phyloP scores from a whole-genome alignment of 352 stramenopile species.

The Phytopythium helicoides region DNA sequence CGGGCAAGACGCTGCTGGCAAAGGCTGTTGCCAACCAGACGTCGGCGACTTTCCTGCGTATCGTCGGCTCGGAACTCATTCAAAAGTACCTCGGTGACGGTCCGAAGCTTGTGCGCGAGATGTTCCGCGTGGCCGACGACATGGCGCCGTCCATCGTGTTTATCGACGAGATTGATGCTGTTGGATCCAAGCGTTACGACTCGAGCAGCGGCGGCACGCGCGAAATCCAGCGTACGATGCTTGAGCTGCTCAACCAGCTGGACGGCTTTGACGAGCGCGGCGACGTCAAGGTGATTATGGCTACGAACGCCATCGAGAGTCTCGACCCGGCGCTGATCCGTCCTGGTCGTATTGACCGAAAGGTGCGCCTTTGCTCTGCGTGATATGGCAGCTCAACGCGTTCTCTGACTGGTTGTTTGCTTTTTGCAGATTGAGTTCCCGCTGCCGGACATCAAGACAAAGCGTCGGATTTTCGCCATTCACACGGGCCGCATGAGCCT shows the following conservation, averaged over 20 bases:
- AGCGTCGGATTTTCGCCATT: constrained; percentile 99
- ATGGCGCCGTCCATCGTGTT: constrained; percentile 99
- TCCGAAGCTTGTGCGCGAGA: constrained; percentile 99
- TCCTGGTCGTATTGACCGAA: constrained; percentile 99
- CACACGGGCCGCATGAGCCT: constrained; percentile 99
- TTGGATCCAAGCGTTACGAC: constrained; percentile 99
- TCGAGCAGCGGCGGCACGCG: constrained; percentile 96
- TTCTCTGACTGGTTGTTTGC: constrained; percentile 10
- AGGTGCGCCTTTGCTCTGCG: constrained; percentile 57
- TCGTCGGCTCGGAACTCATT: constrained; percentile 99
- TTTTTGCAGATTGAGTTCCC: constrained; percentile 98
- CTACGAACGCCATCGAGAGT: constrained; percentile 99
- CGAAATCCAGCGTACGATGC: constrained; percentile 99
- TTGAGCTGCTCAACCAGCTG: constrained; percentile 99
- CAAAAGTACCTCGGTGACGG: constrained; percentile 99
- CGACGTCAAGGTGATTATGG: constrained; percentile 99
- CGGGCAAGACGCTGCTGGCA: constrained; percentile 99
- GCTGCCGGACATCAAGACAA: constrained; percentile 99
- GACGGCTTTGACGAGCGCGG: constrained; percentile 99
- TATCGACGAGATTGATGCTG: constrained; percentile 99
- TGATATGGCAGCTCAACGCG: background rate
- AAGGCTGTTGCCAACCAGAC: constrained; percentile 99
- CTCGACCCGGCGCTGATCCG: constrained; percentile 99
- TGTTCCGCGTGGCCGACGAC: constrained; percentile 99
- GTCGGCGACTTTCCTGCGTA: constrained; percentile 98